Evolutionary conservation across 306 rosid genomes (phyloP), one percentile per base, ranked within the genome.

Genomic region (Citrullus colocynthis): DNA sequence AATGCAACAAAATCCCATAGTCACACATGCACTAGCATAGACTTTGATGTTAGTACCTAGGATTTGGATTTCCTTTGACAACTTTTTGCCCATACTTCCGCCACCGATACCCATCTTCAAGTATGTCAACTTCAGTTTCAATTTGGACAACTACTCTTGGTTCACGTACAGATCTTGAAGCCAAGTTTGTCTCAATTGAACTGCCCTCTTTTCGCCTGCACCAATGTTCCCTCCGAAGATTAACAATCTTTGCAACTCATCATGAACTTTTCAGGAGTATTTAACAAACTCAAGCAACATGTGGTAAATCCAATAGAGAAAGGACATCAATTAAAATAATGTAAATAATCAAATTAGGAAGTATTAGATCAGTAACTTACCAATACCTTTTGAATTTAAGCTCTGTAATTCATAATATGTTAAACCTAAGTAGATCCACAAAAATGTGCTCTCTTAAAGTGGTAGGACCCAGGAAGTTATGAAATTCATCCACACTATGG

Each of bases 81-180:
- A 93, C 96, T 76, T 93, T 93, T 74, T 91, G 96, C 30, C 98
- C 98, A 80, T 91, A 91, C 83, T 91, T 93, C 42, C 98, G 89
- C 98, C 98, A 93, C 54, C 97, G 97, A 61, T 93, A 93, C 56
- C 96, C 98, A 76, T 91, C 98, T 48, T 93, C 98, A 79, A 93
- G 96, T 74, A 91, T 88, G 86, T 90, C 98, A 0, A 89, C 76
- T 7, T 90, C 94, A 65, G 90, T 89, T 87, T 91, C 94, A 39
- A 90, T 91, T 84, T 93, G 96, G 77, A 93, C 88, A 7, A 93
- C 94, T 2, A 93, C 96, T 81, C 94, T 86, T 39, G 97, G 97
- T 81, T 90, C 93, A 17, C 96, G 97, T 30, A 84, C 85, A 55
- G 90, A 83, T 78, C 97, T 87, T 2, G 93, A 69, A 24, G 87